These are phyloP conservation scores for Neovahlkampfia damariscottae DNA, from an alignment of 78 protist species.

Conservation along the genomic window DNA sequence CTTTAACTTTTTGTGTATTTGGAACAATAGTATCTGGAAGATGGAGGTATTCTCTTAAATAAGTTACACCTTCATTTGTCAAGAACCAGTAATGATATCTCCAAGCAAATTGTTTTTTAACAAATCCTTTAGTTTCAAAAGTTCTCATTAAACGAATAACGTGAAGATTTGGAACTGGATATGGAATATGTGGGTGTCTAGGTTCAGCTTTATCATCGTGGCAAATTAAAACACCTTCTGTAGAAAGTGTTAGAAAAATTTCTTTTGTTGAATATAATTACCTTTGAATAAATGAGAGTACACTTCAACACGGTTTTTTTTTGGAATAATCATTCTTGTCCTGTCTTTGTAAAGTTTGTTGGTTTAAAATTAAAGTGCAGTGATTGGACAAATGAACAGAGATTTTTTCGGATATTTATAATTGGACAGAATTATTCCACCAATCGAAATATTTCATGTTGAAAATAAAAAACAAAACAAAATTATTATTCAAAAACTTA, in stretches of 20 bases:
- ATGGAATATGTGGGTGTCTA: constrained; percentile 39
- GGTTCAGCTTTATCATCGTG: constrained; percentile 53
- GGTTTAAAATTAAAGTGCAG: not conserved
- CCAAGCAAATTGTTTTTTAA: constrained; percentile 80
- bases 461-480: too few species aligned
- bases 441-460: too few species aligned
- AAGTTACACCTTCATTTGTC: constrained; percentile 81
- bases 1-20: constrained; percentile 62
- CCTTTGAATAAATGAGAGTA: constrained; percentile 27
- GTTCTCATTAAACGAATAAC: constrained; percentile 63
- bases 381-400: too few species aligned
- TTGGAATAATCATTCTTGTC: constrained; percentile 18
- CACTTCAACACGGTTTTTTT: constrained; percentile 23
- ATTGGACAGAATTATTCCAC: too few species aligned
- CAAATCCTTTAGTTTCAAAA: constrained; percentile 62
- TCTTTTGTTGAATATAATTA: not conserved
- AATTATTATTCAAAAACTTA: too few species aligned
- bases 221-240: constrained; percentile 87
- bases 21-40: constrained; percentile 80
- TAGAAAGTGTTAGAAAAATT: too few species aligned
- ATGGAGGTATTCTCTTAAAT: constrained; percentile 78
- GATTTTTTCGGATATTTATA: too few species aligned
- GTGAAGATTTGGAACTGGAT: constrained; percentile 65
- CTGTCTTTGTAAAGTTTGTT: not conserved
- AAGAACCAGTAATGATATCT: constrained; percentile 79